Percentiles rank a stretch among this genome's conserved stretches.
Evolutionary conservation across 129 eudicot species (phyloP).

Genomic region (Flaveria trinervia): DNA sequence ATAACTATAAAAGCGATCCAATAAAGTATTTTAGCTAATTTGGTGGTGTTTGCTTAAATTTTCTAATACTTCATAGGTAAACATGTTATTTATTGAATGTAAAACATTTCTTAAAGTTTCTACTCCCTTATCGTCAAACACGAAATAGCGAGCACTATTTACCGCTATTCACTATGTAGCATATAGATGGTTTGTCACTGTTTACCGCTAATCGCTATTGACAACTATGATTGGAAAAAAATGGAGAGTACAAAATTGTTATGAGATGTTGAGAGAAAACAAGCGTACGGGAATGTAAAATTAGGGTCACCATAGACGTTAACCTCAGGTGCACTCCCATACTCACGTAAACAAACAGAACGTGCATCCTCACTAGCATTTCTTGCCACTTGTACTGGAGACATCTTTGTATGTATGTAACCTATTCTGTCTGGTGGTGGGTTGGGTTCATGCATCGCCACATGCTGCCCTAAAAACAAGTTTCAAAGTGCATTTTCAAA

Average conservation of each 20-base stretch:
- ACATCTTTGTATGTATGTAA: slow-evolving; percentile 90
- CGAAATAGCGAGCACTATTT: too few relatives aligned
- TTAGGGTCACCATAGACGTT: slow-evolving; percentile 84
- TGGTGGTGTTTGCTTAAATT: too few relatives aligned
- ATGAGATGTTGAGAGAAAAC: slow-evolving; percentile 10
- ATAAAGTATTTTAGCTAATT: too few relatives aligned
- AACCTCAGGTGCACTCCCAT: slow-evolving; percentile 89
- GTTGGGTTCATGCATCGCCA: slow-evolving; percentile 87
- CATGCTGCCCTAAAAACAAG: slow-evolving; percentile 72
- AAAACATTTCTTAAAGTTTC: too few relatives aligned
- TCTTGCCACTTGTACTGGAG: slow-evolving; percentile 83
- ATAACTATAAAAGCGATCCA: too few relatives aligned
- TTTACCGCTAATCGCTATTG: too few relatives aligned
- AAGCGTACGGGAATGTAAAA: slow-evolving; percentile 86
- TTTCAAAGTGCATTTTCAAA: background rate
- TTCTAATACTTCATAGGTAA: too few relatives aligned
- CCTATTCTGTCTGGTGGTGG: slow-evolving; percentile 83
- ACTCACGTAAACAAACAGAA: slow-evolving; percentile 72
- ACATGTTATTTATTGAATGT: too few relatives aligned
- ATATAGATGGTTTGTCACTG: too few relatives aligned
- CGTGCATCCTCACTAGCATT: slow-evolving; percentile 98
- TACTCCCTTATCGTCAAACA: too few relatives aligned
- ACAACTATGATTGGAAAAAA: background rate
- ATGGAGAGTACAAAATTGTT: background rate
- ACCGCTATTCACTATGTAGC: too few relatives aligned